These are phyloP conservation scores for Trichosporon faecale DNA, from an alignment of 1,284 basidiomycete species.

Conservation along the genomic window DNA sequence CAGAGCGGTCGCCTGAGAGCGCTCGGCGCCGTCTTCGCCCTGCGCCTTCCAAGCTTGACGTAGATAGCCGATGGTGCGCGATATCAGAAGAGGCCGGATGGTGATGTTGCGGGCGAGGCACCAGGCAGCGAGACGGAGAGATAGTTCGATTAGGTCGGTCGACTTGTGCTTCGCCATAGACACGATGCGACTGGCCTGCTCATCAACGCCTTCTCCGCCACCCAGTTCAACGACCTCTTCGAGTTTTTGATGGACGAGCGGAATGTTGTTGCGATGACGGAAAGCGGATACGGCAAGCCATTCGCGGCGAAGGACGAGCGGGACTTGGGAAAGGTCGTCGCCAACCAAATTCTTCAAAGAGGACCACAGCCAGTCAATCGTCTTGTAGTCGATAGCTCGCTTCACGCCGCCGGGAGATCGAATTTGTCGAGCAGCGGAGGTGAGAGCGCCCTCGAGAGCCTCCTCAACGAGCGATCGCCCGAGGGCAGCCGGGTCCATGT, in stretches of 20 bases:
- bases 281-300: constrained; percentile 18
- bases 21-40: constrained; percentile 4
- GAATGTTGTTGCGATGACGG: constrained; percentile 11
- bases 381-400: constrained; percentile 1
- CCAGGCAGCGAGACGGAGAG: constrained; percentile 22
- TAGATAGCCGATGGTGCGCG: constrained; percentile 6
- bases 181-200: constrained; percentile 7
- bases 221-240: constrained; percentile 27
- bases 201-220: constrained; percentile 21
- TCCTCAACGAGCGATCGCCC: constrained; percentile 2
- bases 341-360: not conserved
- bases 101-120: constrained; percentile 22
- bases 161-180: constrained; percentile 12
- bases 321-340: not conserved
- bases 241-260: constrained; percentile 11
- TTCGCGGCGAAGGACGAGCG: constrained; percentile 11
- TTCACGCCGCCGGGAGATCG: not conserved
- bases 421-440: not conserved
- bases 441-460: not conserved
- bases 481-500: constrained; percentile 27
- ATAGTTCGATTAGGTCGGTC: not conserved
- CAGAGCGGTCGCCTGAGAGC: not conserved
- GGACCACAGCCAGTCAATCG: constrained; percentile 26
- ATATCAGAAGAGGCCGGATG: constrained; percentile 9
- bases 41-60: constrained; percentile 15